Base-by-base conservation (phyloP, 108 stramenopile species). In the Cylindrotheca closterium region DNA sequence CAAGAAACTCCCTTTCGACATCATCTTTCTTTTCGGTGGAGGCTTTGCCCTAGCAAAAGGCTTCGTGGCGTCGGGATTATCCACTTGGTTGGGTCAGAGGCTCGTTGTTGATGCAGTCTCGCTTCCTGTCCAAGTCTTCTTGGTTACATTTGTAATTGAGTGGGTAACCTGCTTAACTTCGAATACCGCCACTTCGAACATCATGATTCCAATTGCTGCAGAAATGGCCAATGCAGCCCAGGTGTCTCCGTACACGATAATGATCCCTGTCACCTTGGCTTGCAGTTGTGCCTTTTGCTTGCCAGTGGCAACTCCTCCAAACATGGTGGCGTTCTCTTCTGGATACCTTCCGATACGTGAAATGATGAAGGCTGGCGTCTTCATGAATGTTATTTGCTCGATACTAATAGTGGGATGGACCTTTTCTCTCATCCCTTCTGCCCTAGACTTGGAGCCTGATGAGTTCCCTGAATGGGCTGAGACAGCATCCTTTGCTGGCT, bases 261-360 rank as follows among this genome's bases (percentile, higher is more conserved):
- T 62, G 60, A 48, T 49, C 4, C 2, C 47, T 0, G 48, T 49
- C 27, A 49, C 60, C 1, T 62, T 62, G 17, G 60, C 60, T 2
- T 47, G 47, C 48, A 50, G 60, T 21, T 50, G 60, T 26, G 60
- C 60, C 25, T 62, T 62, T 26, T 21, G 26, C 2, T 26, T 62
- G n/a, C 60, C 60, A n/a, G 29, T 62, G 17, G 60, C 60, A 15
- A 62, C 60, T 50, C 60, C 60, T 29, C 60, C 60, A 46, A 62
- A 62, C 60, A 62, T 62, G 60, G 60, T 62, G 15, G 60, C 29
- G 21, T 62, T 62, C 60, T 62, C 60, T 24, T 28, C 60, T 19
- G 60, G 60, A 1, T 47, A 47, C 25, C n/a, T 62, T 19, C 57
- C 57, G 15, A 32, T 58, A 31, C 26, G 17, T 2, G 57, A 58